Evolutionary conservation across 768 basidiomycete species (phyloP), one percentile per base, ranked within the genome.

Genomic region (Suillus hirtellus): DNA sequence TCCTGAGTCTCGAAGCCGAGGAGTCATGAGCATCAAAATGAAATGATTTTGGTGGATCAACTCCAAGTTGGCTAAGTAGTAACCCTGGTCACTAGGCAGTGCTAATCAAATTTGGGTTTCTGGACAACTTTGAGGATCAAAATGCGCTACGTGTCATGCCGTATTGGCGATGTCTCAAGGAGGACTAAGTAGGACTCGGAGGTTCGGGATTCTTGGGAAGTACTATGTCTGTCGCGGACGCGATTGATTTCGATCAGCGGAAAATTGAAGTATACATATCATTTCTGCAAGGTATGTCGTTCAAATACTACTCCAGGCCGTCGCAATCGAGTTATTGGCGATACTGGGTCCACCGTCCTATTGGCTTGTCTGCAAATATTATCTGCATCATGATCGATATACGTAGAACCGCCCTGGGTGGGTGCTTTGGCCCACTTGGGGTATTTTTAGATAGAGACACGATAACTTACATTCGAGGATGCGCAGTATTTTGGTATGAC

Each of bases 401-500:
- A 40, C 14, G 14, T 14, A 40, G 35, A 42, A 42, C 40, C 9
- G 43, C 19, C 19, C 43, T 19, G 9, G 42, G 17, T n/a, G 31
- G 8, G 6, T 44, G 1, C 43, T 44, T 44, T n/a, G 9, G 19
- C 9, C 9, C 43, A n/a, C 43, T 27, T 15, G 31, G 0, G 31
- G 31, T 31, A 31, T 31, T 31, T 31, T n/a, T 34, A 21, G 17
- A 27, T 17, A 44, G 10, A 55, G 37, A 24, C n/a, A n/a, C 7
- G 4, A 27, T 11, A 44, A 67, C 77, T 31, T 31, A 86, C 86
- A 78, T 86, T 86, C 87, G 44, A 87, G 68, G 73, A 89, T 87
- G 38, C 79, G 76, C 19, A 85, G 79, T 75, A 86, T 79, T 65
- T 80, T 78, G 65, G 84, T 71, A 6, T 73, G 73, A 47, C 76